phyloP scores from a whole-genome alignment of 805 yeast genomes.

The Zygosaccharomyces siamensis region DNA sequence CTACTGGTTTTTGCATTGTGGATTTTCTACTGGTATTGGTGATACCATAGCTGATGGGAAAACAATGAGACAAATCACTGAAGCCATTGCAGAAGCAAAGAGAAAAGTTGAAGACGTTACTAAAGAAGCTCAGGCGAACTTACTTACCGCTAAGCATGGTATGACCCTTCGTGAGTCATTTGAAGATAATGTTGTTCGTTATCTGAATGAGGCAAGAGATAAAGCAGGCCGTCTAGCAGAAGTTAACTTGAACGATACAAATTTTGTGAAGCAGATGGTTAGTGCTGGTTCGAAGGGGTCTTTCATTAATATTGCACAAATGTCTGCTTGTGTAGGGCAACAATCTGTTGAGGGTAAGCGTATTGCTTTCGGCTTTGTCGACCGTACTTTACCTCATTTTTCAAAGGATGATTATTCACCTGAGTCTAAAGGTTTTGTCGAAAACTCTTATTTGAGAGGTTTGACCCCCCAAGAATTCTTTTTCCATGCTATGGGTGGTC shows the following conservation, averaged over 20 bases:
- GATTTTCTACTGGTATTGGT: slow-evolving; percentile 99
- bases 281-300: slow-evolving; percentile 99
- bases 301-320: slow-evolving; percentile 95
- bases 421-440: slow-evolving; percentile 96
- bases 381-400: slow-evolving; percentile 95
- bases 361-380: slow-evolving; percentile 95
- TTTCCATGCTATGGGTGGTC: slow-evolving; percentile 99
- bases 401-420: slow-evolving; percentile 98
- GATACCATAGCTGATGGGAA: slow-evolving; percentile 98
- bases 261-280: slow-evolving; percentile 98
- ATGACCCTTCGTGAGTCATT: slow-evolving; percentile 98
- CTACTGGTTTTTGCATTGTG: slow-evolving; percentile 93
- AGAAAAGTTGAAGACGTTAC: slow-evolving; percentile 91
- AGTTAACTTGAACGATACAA: slow-evolving; percentile 86
- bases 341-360: slow-evolving; percentile 99
- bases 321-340: slow-evolving; percentile 99
- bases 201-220: slow-evolving; percentile 96
- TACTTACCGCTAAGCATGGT: slow-evolving; percentile 94
- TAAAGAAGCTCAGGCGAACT: slow-evolving; percentile 83
- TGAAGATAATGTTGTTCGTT: slow-evolving; percentile 94
- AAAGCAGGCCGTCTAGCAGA: slow-evolving; percentile 99
- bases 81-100: slow-evolving; percentile 90
- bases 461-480: slow-evolving; percentile 97
- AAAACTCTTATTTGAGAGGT: slow-evolving; percentile 94
- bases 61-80: slow-evolving; percentile 90